A percentile compares a stretch with the other conserved stretches of the same genome.
Conservation (phyloP, 2,329 filamentous ascomycete genomes). For the Phialophora verrucosa region DNA sequence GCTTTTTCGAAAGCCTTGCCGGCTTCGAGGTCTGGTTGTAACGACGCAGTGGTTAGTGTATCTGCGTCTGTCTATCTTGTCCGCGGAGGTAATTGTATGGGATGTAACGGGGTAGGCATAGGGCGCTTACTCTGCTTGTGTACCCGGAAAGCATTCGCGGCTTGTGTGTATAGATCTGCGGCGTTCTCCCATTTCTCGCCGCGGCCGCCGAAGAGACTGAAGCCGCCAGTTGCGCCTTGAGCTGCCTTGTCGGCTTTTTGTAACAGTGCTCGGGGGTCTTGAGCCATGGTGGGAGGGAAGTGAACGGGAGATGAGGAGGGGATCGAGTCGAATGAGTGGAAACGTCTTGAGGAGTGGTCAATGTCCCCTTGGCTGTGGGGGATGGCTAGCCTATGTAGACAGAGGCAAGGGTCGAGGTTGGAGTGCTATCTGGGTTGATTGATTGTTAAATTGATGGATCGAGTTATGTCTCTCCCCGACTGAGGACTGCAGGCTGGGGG, state of each 20-base stretch:
- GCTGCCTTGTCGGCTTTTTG: constrained; percentile 89
- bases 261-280: constrained; percentile 77
- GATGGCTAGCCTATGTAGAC: neutral
- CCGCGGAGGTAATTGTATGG: neutral
- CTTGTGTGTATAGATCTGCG: constrained; percentile 83
- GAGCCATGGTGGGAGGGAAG: constrained; percentile 62
- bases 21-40: constrained; percentile 74
- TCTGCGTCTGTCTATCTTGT: neutral
- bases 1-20: constrained; percentile 86
- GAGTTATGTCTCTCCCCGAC: neutral
- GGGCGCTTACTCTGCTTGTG: constrained; percentile 73
- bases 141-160: constrained; percentile 89
- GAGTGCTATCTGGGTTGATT: neutral
- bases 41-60: neutral
- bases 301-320: neutral
- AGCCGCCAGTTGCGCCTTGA: constrained; percentile 75
- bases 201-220: constrained; percentile 85
- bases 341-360: neutral
- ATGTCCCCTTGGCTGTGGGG: neutral
- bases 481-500: neutral
- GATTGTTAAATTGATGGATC: neutral
- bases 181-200: constrained; percentile 90
- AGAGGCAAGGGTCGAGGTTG: neutral
- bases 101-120: neutral
- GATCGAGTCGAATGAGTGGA: neutral